Base-by-base conservation (phyloP, 352 stramenopile species). In the Phytophthora chlamydospora region DNA sequence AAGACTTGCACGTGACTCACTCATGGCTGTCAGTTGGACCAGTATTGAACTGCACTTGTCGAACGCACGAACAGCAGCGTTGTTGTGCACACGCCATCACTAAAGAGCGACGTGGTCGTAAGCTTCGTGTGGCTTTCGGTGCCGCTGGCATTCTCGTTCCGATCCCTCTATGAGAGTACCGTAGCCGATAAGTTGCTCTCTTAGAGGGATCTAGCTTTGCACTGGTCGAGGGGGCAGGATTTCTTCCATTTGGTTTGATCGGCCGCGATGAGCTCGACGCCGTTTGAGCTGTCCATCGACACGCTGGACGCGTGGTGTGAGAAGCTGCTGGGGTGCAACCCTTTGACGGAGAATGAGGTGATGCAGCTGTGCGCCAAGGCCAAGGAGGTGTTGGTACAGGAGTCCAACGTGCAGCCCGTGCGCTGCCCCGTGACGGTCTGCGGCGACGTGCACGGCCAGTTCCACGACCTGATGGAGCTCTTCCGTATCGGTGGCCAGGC, bases 401-500 rank as follows among this genome's bases (percentile, higher is more conserved):
- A 99, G 77, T 97, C 95, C 27, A 99, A 99, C 62, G 97, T 99
- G 31, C 92, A 98, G 76, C 91, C 94, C 16, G 97, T 99, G 45
- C 85, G 82, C 31, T 97, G 94, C 44, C 98, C 97, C 55, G 97
- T 99, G 34, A 99, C 97, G 9, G 93, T 99, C 38, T 99, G 96
- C 61, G 97, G 97, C 27, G 97, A 99, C 73, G 95, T 99, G 63
- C 96, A 99, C 62, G 88, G 96, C 31, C 97, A 99, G 80, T 99
- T 98, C 72, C 96, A 98, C 78, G 97, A 99, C 73, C 76, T 99
- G 19, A 83, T 98, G 60, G 95, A 99, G 65, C 78, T 99, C 19
- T 99, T 99, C 46, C 78, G 89, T 41, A 89, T 88, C 60, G 84
- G 82, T 52, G 86, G 91, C 34, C 98, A 98, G 68, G 90, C 85